phyloP scores from a whole-genome alignment of 441 rosid species.

The Pelargonium hybrid region DNA sequence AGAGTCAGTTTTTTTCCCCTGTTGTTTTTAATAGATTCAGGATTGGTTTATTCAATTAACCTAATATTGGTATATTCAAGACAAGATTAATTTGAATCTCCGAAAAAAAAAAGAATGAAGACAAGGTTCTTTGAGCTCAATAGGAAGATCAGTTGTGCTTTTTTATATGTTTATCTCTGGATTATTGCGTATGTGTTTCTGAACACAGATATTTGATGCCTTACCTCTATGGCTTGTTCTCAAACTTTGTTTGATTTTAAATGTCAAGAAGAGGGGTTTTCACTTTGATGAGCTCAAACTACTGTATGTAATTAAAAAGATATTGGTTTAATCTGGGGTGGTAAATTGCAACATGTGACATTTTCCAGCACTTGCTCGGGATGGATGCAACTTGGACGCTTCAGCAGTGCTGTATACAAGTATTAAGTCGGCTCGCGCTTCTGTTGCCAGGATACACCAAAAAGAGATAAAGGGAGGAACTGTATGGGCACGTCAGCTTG shows the following conservation, averaged over 20 bases:
- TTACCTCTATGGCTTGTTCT: not conserved
- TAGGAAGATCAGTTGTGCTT: not conserved
- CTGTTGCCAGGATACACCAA: conserved; percentile 57
- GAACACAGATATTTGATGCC: not conserved
- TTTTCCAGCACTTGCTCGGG: conserved; percentile 74
- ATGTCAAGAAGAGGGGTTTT: not conserved
- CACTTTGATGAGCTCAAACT: not conserved
- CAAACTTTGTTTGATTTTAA: not conserved
- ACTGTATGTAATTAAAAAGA: not conserved
- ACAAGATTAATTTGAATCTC: too few relatives aligned
- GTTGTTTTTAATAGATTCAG: not conserved
- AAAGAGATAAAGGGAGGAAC: conserved; percentile 49
- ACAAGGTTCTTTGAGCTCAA: too few relatives aligned
- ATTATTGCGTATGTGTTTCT: not conserved
- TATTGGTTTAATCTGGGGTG: conserved; percentile 13
- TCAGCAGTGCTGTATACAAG: conserved; percentile 78
- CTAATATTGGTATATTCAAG: too few relatives aligned
- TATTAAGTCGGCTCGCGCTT: conserved; percentile 63
- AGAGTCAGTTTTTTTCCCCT: not conserved
- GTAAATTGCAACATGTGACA: not conserved
- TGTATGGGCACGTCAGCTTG: conserved; percentile 95
- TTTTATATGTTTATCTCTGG: not conserved
- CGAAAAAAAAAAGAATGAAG: too few relatives aligned
- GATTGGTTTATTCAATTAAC: too few relatives aligned
- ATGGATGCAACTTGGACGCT: conserved; percentile 78